Percentiles rank a stretch among this genome's conserved stretches.
phyloP scores from a whole-genome alignment of 108 stramenopile genomes.

The Conticribra guillardii region DNA sequence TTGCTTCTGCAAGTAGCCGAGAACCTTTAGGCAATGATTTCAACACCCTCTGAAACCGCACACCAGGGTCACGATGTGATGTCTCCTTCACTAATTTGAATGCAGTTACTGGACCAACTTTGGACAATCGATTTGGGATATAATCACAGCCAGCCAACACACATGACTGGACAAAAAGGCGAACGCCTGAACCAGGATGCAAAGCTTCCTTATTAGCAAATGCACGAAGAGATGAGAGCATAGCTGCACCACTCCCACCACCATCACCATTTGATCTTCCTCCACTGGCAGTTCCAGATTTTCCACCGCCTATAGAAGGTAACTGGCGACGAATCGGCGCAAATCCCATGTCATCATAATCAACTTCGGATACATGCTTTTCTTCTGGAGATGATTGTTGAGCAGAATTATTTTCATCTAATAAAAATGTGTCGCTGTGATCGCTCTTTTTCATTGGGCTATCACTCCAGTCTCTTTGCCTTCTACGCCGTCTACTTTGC shows the following conservation, averaged over 20 bases:
- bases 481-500: constrained; percentile 1
- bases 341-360: constrained; percentile 42
- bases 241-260: constrained; percentile 20
- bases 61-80: constrained; percentile 50
- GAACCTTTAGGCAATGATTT: constrained; percentile 29
- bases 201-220: constrained; percentile 52
- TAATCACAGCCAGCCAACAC: constrained; percentile 97
- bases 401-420: not conserved
- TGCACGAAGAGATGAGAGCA: constrained; percentile 55
- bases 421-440: not conserved
- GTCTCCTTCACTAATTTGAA: constrained; percentile 83
- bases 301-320: constrained; percentile 8
- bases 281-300: constrained; percentile 7
- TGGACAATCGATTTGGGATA: constrained; percentile 69
- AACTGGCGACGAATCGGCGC: constrained; percentile 37
- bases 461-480: not conserved
- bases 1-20: constrained; percentile 16
- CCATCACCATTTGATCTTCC: constrained; percentile 10
- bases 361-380: constrained; percentile 17
- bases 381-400: not conserved
- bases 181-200: constrained; percentile 66
- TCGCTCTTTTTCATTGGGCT: not conserved
- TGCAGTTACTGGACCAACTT: constrained; percentile 90
- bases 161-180: constrained; percentile 94
- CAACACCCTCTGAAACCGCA: constrained; percentile 62